Percentiles rank a stretch among this genome's conserved stretches.
phyloP scores from a whole-genome alignment of 164 flowering plant genomes.

The Dillenia suffruticosa region DNA sequence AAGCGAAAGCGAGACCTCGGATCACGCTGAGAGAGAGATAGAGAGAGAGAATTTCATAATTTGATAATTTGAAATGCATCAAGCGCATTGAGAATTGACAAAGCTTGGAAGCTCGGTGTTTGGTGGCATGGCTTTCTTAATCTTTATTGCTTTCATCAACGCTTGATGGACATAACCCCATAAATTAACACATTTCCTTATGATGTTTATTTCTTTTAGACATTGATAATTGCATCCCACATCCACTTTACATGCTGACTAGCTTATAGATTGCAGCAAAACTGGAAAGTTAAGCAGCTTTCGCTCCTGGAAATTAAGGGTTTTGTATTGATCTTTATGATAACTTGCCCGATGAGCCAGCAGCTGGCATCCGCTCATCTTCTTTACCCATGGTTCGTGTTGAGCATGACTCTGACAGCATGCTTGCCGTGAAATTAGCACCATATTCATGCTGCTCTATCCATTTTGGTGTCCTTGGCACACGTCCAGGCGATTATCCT shows the following conservation, averaged over 20 bases:
- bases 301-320: constrained; percentile 73
- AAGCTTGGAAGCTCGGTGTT: too few relatives aligned
- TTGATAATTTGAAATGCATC: too few relatives aligned
- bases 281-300: constrained; percentile 87
- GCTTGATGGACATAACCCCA: too few relatives aligned
- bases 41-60: too few relatives aligned
- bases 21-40: too few relatives aligned
- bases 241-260: constrained; percentile 16
- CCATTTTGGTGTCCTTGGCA: constrained; percentile 61
- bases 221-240: neutral
- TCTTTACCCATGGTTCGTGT: constrained; percentile 59
- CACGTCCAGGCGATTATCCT: constrained; percentile 19
- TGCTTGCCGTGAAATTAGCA: constrained; percentile 75
- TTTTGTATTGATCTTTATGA: constrained; percentile 87
- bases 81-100: too few relatives aligned
- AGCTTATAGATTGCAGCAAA: constrained; percentile 83
- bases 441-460: constrained; percentile 63
- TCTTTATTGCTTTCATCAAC: too few relatives aligned
- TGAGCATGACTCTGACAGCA: constrained; percentile 86
- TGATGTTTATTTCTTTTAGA: too few relatives aligned
- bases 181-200: too few relatives aligned
- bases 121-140: too few relatives aligned
- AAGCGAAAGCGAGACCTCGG: too few relatives aligned
- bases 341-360: constrained; percentile 48
- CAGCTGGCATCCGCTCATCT: constrained; percentile 48